Base-by-base conservation (phyloP, 352 stramenopile species). In the Globisporangium spinosum region DNA sequence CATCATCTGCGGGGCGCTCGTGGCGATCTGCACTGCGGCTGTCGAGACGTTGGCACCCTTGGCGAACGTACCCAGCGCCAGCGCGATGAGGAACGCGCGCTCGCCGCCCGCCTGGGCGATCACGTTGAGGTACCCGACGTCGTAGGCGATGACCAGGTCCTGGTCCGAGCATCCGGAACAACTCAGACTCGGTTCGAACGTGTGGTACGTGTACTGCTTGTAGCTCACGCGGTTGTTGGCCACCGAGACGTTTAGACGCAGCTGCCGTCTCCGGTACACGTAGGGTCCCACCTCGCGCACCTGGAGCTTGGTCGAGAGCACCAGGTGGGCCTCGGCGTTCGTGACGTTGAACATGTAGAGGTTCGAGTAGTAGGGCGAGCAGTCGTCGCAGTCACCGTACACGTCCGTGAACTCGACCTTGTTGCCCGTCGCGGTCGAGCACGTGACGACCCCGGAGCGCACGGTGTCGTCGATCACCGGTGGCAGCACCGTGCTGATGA, bases 121-220 rank as follows among this genome's bases (percentile, higher is more conserved):
- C 43, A 91, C 80, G 60, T 79, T 90, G 62, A 93, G 67, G 79
- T 93, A 93, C 12, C 78, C 82, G 0, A 77, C 65, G 73, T 93
- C 85, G 67, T 79, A 79, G 64, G 69, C 78, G 63, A 82, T 74
- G 59, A 90, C 79, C 66, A 79, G 53, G 70, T 93, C 85, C 13
- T 65, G 67, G 55, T 89, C 82, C 17, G 65, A 72, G 73, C 85
- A 93, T n/a, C 65, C 73, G n/a, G 56, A 53, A 66, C 85, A 93
- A 62, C 78, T 89, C 65, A 71, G 74, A 3, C 76, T 70, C 17
- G 70, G 12, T 9, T 78, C 69, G 61, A 77, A 93, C 64, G 74
- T 84, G 77, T 91, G 80, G 74, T 89, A 91, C 62, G 79, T 90
- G 77, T 93, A 93, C 67, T 70, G 77, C 72, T 88, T 90, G 81